Evolutionary conservation across 2,329 filamentous ascomycete species (phyloP).

Genomic region (Diaporthe ampelina): DNA sequence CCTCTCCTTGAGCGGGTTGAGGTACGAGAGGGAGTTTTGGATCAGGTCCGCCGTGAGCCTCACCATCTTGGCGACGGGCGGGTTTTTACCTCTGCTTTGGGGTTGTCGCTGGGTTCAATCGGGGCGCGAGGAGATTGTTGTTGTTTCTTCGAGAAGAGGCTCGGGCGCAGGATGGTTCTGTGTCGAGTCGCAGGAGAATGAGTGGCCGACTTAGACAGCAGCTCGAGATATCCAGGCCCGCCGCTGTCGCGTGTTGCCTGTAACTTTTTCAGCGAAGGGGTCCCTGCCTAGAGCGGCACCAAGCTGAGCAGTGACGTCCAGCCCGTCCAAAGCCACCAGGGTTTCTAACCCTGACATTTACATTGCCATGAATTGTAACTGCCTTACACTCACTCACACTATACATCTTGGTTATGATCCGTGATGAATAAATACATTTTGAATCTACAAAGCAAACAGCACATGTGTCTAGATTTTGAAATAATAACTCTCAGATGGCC

Average conservation of each 20-base stretch:
- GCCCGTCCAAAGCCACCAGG: background rate
- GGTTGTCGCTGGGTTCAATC: background rate
- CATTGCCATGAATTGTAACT: background rate
- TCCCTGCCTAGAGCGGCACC: background rate
- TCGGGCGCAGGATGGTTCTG: background rate
- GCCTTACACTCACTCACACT: too few species aligned
- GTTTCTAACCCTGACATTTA: conserved; percentile 16
- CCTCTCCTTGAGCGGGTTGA: conserved; percentile 98
- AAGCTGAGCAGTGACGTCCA: conserved; percentile 20
- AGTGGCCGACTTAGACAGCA: background rate
- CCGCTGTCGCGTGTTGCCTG: conserved; percentile 36
- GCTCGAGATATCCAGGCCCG: conserved; percentile 17
- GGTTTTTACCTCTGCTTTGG: conserved; percentile 41
- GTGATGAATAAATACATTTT: background rate
- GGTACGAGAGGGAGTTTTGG: conserved; percentile 93
- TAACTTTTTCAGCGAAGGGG: conserved; percentile 26
- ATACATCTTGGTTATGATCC: background rate
- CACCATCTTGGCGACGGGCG: conserved; percentile 69
- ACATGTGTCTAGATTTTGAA: background rate
- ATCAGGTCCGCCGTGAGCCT: conserved; percentile 96
- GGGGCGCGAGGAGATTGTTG: too few species aligned
- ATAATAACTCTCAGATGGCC: too few species aligned
- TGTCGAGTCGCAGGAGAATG: background rate
- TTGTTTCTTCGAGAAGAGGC: background rate
- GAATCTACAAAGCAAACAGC: background rate